phyloP scores from a whole-genome alignment of 257 asterid species.

The Nicotiana obtusifolia region DNA sequence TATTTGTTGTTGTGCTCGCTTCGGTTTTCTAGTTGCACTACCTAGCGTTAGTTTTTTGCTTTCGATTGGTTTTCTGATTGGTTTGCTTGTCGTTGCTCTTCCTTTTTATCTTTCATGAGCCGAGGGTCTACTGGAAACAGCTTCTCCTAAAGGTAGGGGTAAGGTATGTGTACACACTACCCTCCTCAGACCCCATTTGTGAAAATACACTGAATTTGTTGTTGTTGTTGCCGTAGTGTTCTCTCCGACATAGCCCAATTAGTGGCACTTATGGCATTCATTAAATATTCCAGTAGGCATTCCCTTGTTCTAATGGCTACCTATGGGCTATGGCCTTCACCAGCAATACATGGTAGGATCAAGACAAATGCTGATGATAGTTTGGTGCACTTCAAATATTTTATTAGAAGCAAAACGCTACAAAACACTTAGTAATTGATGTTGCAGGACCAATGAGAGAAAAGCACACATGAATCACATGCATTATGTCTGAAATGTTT shows the following conservation, averaged over 20 bases:
- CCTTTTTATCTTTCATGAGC: too few species aligned
- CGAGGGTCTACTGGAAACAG: too few species aligned
- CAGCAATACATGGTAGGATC: background rate
- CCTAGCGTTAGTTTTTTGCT: too few species aligned
- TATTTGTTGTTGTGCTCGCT: too few species aligned
- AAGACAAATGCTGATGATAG: background rate
- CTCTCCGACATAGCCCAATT: background rate
- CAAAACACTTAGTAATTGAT: background rate
- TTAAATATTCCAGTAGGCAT: background rate
- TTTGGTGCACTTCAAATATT: background rate
- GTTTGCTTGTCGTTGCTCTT: too few species aligned
- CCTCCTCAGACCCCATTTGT: too few species aligned
- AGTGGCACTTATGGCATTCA: background rate
- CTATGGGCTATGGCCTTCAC: background rate
- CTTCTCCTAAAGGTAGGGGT: too few species aligned
- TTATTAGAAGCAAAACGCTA: constrained; percentile 4
- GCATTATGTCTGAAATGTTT: background rate
- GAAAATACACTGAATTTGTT: too few species aligned
- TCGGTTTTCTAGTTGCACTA: too few species aligned
- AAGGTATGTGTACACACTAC: too few species aligned
- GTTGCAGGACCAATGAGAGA: background rate
- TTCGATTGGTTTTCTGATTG: too few species aligned
- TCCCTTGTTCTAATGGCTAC: background rate
- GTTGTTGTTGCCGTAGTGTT: too few species aligned
- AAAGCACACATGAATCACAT: background rate